Evolutionary conservation across 116 monocot species (phyloP).

Genomic region (Trichopus zeylanicus): DNA sequence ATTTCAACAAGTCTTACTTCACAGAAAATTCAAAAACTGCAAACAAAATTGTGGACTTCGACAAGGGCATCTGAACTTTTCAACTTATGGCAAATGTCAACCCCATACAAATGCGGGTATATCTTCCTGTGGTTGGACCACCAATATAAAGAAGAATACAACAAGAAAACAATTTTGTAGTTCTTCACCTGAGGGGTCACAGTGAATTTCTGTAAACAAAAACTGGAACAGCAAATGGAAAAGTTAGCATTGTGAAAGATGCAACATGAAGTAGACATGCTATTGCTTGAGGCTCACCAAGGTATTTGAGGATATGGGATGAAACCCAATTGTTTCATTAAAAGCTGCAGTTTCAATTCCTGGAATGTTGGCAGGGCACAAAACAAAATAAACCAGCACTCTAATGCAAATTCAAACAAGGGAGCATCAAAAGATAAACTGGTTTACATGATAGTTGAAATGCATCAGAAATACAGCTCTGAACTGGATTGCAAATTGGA

Average conservation of each 20-base stretch:
- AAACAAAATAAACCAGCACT: conserved; percentile 1
- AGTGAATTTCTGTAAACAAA: not conserved
- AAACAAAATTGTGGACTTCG: too few species aligned
- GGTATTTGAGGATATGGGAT: not conserved
- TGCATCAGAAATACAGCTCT: not conserved
- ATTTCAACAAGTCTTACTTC: too few species aligned
- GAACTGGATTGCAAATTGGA: not conserved
- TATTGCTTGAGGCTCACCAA: conserved; percentile 5
- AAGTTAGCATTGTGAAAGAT: not conserved
- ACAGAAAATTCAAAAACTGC: too few species aligned
- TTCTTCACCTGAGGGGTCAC: not conserved
- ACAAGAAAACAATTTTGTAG: not conserved
- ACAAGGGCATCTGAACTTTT: too few species aligned
- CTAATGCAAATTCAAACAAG: not conserved
- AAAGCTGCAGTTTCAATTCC: not conserved
- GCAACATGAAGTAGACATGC: not conserved
- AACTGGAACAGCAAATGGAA: not conserved
- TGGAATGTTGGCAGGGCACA: not conserved
- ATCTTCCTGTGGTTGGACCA: too few species aligned
- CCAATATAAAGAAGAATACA: too few species aligned
- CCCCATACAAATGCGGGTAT: too few species aligned
- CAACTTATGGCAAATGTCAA: too few species aligned
- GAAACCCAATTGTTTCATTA: not conserved
- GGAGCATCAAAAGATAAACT: not conserved
- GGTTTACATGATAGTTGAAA: not conserved